Conservation (phyloP, 1,284 basidiomycete genomes). For the Omphalotus olearius region DNA sequence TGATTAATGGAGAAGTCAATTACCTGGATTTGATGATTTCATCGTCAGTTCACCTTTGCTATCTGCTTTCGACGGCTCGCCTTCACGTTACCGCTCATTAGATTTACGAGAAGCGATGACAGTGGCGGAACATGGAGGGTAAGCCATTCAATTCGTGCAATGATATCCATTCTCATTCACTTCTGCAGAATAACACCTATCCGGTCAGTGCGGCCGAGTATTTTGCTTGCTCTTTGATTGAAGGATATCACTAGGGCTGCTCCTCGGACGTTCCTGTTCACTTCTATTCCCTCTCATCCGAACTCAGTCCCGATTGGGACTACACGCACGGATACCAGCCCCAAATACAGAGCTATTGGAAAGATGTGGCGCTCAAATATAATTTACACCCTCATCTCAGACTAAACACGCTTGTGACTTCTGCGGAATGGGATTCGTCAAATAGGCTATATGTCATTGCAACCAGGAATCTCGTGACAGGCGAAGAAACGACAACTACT, state of each 20-base stretch:
- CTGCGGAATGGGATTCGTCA: conserved; percentile 36
- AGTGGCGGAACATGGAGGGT: conserved; percentile 37
- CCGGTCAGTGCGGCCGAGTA: conserved; percentile 20
- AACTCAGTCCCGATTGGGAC: conserved; percentile 33
- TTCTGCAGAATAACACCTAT: conserved; percentile 27
- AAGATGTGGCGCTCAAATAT: conserved; percentile 27
- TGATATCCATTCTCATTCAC: background rate
- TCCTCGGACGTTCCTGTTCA: conserved; percentile 29
- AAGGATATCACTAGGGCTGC: conserved; percentile 25
- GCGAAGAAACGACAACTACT: conserved; percentile 17
- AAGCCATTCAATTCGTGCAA: conserved; percentile 8
- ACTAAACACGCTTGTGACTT: conserved; percentile 32
- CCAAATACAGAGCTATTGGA: conserved; percentile 33
- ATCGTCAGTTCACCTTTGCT: conserved; percentile 19
- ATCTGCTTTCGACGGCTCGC: conserved; percentile 6
- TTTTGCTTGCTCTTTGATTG: background rate
- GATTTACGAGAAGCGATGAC: conserved; percentile 32
- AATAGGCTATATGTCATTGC: conserved; percentile 30
- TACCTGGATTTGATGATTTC: conserved; percentile 29
- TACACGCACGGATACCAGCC: conserved; percentile 24
- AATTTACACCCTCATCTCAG: conserved; percentile 22
- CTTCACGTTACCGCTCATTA: conserved; percentile 10
- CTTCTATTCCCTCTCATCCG: conserved; percentile 35
- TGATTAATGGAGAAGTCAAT: conserved; percentile 23
- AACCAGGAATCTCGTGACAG: conserved; percentile 25